Base-by-base conservation (phyloP, 1,284 basidiomycete species). In the Meira nashicola region DNA sequence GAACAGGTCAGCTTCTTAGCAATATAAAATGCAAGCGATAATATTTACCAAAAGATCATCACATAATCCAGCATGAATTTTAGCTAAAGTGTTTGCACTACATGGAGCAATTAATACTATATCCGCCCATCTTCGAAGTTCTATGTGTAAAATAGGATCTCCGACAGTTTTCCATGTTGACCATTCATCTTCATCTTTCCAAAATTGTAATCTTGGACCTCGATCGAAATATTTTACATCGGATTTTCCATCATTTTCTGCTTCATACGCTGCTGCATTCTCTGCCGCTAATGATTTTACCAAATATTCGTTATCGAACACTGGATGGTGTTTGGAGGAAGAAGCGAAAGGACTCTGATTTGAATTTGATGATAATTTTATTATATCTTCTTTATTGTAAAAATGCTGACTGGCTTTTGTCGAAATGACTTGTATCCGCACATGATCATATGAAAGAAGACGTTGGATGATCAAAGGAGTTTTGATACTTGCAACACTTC, bases 121-220 rank as follows among this genome's bases (percentile, higher is more conserved):
- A 74, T 98, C 93, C 21, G 93, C 92, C 94, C 94, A 98, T 54
- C 94, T 84, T 5, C 94, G 84, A 0, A 98, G 84, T 81, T 97
- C 92, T 58, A 98, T 97, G 78, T 98, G 94, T 43, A 97, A 82
- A 59, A 98, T 94, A 0, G 93, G 89, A 73, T 97, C 90, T 0
- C 92, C 90, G 44, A 94, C 84, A 63, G 83, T 84, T 65, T 84
- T 87, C 78, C 84, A 86, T 1, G 54, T 52, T 4, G 81, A 82
- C 93, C 94, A 97, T 80, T 98, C 94, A 69, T 97, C 91, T 41
- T 84, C 84, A 78, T 97, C 90, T 0, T 82, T 86, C 94, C 94
- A 98, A 6, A 96, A 85, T 48, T 83, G 81, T 0, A 85, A 61
- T 1, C 73, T 60, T 0, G 68, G 70, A 25, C 28, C 5, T 2